Base-by-base conservation (phyloP, 371 early-diverging fungal species). In the Entomophthora muscae region DNA sequence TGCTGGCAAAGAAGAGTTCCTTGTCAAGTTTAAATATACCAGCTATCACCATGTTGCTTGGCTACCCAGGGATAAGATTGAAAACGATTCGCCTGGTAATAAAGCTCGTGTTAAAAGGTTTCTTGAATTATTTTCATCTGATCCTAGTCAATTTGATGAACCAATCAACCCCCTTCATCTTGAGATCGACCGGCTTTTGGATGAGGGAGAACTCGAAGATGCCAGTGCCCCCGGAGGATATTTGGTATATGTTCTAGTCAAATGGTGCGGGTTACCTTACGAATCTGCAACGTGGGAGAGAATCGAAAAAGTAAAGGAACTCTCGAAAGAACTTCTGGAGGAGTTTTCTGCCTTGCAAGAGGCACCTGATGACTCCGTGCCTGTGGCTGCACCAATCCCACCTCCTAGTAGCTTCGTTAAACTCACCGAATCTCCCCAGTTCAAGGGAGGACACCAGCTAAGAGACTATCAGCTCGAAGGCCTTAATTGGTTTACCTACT, bases 181-280 rank as follows among this genome's bases (percentile, higher is more conserved):
- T 12, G 71, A 76, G 72, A 75, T 88, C 32, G 93, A 92, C 66
- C 84, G 93, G 24, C 74, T 92, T 61, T 81, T 92, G 69, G 90
- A 92, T 68, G 90, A 88, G 67, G 90, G 90, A 54, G 89, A 91
- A 57, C 65, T 82, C 33, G 67, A 71, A 10, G 78, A 82, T 63
- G 73, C 76, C 17, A 26, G 10, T 10, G 65, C 66, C 0, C 76
- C 75, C 1, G 82, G 78, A 1, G 78, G 80, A 29, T 77, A 72
- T 42, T 78, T 73, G 52, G 69, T 88, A 3, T 85, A 76, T 62
- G 92, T 83, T 69, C 74, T 98, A 52, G 86, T 91, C 33, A 98
- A 95, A 68, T 98, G 98, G 98, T 80, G 79, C 61, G 80, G 83
- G 42, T 78, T 80, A n/a, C 82, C 89, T n/a, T 93, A 95, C 69